These are phyloP conservation scores for Fusarium penzigii DNA, from an alignment of 2,329 filamentous ascomycete genomes.

Conservation along the genomic window DNA sequence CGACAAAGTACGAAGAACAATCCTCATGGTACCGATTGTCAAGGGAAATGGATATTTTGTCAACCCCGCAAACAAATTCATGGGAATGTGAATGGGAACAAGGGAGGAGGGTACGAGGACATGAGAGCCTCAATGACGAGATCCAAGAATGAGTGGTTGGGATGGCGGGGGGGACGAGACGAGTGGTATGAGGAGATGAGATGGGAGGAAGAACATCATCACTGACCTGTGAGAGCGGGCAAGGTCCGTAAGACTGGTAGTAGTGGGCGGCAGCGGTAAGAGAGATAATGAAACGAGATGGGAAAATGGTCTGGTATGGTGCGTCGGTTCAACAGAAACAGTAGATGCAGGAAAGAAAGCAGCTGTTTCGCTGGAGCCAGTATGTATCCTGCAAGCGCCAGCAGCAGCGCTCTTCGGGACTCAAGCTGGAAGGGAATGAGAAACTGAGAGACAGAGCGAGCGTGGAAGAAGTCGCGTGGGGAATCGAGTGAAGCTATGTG, in stretches of 20 bases:
- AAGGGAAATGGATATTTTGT: constrained; percentile 26
- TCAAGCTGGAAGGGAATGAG: constrained; percentile 32
- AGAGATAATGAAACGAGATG: constrained; percentile 29
- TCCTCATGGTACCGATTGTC: constrained; percentile 27
- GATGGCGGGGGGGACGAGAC: constrained; percentile 19
- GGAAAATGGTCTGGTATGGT: constrained; percentile 32
- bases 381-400: constrained; percentile 37
- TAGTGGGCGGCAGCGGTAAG: constrained; percentile 29
- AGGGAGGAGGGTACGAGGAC: constrained; percentile 16
- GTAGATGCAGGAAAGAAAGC: constrained; percentile 23
- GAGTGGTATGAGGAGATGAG: constrained; percentile 17
- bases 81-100: constrained; percentile 20
- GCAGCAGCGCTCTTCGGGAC: constrained; percentile 29
- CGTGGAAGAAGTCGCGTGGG: constrained; percentile 37
- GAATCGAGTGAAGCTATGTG: constrained; percentile 34
- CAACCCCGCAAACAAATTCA: constrained; percentile 32
- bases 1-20: constrained; percentile 25
- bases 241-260: constrained; percentile 20
- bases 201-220: constrained; percentile 20
- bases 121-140: constrained; percentile 12
- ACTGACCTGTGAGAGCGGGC: constrained; percentile 32
- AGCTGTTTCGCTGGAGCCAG: constrained; percentile 34
- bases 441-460: constrained; percentile 28
- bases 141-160: constrained; percentile 17
- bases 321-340: constrained; percentile 22